phyloP scores from a whole-genome alignment of 2,329 filamentous ascomycete genomes.

The Claviceps pusilla region DNA sequence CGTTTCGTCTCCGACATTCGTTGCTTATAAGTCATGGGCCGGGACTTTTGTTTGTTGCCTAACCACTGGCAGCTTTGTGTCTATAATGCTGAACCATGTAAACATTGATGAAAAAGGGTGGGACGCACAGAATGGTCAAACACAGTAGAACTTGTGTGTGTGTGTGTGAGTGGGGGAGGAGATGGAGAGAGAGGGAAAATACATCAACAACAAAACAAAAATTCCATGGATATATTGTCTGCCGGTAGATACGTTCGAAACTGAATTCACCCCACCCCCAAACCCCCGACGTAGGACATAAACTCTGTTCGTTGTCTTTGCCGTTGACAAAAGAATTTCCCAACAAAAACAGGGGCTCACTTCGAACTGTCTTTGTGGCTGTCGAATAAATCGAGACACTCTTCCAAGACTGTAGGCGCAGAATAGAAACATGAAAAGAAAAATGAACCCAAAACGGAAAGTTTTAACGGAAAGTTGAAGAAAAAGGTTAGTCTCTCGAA shows the following conservation, averaged over 20 bases:
- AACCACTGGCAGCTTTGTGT: background rate
- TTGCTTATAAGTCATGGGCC: background rate
- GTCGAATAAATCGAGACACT: slow-evolving; percentile 5
- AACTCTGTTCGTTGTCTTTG: background rate
- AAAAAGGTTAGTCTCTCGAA: background rate
- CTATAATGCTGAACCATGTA: background rate
- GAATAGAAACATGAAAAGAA: background rate
- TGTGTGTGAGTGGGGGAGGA: too few species aligned
- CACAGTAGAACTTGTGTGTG: background rate
- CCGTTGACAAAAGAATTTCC: background rate
- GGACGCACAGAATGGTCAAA: background rate
- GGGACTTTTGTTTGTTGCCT: background rate
- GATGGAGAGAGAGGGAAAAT: background rate
- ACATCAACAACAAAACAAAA: background rate
- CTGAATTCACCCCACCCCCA: too few species aligned
- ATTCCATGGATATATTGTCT: background rate
- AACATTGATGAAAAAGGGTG: background rate
- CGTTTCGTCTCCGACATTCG: background rate
- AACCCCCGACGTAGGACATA: background rate
- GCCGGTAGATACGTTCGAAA: background rate
- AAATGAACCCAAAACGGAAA: background rate
- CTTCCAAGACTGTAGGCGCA: background rate
- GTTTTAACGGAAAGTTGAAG: background rate
- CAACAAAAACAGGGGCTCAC: background rate
- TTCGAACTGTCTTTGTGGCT: background rate